Conservation (phyloP, 768 basidiomycete species). For the Tricholoma matsutake region DNA sequence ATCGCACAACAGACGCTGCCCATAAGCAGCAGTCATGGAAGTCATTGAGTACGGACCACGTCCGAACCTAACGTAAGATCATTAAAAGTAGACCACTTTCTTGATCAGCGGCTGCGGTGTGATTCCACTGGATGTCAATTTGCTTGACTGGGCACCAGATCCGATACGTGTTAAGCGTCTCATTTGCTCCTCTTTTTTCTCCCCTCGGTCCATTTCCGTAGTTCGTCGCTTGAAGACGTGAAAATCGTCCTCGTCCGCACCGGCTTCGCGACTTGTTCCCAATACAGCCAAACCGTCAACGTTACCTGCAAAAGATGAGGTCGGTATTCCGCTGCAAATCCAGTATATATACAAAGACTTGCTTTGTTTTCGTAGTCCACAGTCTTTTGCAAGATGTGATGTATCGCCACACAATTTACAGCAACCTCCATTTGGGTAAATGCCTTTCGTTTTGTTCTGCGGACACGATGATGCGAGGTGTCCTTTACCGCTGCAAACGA, state of each 20-base stretch:
- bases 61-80: neutral
- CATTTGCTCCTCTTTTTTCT: constrained; percentile 43
- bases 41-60: neutral
- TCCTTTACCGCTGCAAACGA: constrained; percentile 80
- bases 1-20: neutral
- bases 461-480: constrained; percentile 86
- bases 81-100: constrained; percentile 49
- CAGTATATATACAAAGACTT: constrained; percentile 7
- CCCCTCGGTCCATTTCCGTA: constrained; percentile 57
- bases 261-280: constrained; percentile 52
- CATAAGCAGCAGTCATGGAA: neutral
- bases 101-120: constrained; percentile 28
- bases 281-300: constrained; percentile 34
- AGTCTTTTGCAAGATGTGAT: constrained; percentile 83
- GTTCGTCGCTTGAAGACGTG: constrained; percentile 71
- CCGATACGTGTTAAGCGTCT: constrained; percentile 42
- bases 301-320: constrained; percentile 27
- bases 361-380: constrained; percentile 63
- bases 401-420: constrained; percentile 89
- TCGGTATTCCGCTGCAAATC: neutral
- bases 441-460: constrained; percentile 71
- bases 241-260: constrained; percentile 96
- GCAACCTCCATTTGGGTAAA: constrained; percentile 88
- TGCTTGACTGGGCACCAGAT: constrained; percentile 41
- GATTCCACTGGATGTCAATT: constrained; percentile 33